Conservation (phyloP, 2,329 filamentous ascomycete genomes). For the Capronia epimyces region DNA sequence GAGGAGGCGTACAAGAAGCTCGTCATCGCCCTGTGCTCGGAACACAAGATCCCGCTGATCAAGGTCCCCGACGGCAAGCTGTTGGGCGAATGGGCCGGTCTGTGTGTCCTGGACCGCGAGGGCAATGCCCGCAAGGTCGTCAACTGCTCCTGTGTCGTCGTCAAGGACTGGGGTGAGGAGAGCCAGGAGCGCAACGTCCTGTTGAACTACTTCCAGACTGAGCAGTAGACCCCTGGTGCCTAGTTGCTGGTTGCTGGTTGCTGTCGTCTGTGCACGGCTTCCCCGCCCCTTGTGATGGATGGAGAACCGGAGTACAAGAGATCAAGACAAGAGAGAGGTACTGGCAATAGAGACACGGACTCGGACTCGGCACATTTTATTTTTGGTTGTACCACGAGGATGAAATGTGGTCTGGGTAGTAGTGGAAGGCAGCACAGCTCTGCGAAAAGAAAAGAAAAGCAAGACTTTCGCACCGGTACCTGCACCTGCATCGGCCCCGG, state of each 20-base stretch:
- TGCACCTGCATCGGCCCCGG: too few relatives aligned
- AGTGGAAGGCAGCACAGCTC: too few relatives aligned
- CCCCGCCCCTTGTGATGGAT: too few relatives aligned
- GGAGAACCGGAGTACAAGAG: too few relatives aligned
- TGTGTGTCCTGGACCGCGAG: slow-evolving; percentile 98
- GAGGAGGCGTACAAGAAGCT: slow-evolving; percentile 99
- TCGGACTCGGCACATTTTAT: too few relatives aligned
- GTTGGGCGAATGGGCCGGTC: slow-evolving; percentile 98
- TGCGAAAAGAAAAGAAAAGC: too few relatives aligned
- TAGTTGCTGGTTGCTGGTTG: neutral
- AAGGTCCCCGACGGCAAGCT: slow-evolving; percentile 99
- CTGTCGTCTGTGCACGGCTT: neutral
- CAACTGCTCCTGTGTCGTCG: slow-evolving; percentile 99
- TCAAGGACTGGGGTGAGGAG: slow-evolving; percentile 99
- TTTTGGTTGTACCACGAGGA: too few relatives aligned
- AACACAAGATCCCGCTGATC: slow-evolving; percentile 99
- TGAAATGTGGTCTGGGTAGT: too few relatives aligned
- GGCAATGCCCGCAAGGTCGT: slow-evolving; percentile 99
- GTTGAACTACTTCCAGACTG: slow-evolving; percentile 99
- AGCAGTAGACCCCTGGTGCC: slow-evolving; percentile 38
- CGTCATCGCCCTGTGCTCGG: slow-evolving; percentile 93
- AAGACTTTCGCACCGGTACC: too few relatives aligned
- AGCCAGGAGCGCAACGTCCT: slow-evolving; percentile 97
- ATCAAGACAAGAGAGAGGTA: too few relatives aligned
- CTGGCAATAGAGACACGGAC: too few relatives aligned